Evolutionary conservation across 257 asterid genomes (phyloP).

Genomic region (Solanum phureja): DNA sequence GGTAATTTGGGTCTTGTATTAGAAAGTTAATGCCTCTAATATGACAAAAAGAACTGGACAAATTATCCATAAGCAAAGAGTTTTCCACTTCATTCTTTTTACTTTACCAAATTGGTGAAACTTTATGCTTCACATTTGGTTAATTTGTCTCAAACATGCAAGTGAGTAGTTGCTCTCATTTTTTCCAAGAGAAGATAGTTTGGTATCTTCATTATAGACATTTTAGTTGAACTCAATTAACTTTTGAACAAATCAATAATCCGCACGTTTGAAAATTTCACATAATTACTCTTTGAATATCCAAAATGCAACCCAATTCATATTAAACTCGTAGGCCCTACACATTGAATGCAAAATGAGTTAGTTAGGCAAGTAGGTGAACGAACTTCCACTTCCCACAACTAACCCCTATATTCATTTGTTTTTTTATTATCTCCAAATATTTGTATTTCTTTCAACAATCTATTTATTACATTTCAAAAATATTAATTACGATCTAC

Average conservation of each 20-base stretch:
- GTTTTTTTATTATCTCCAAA: not conserved
- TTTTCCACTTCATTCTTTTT: not conserved
- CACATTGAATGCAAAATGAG: not conserved
- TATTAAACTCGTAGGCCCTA: too few relatives aligned
- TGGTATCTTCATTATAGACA: not conserved
- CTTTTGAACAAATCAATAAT: not conserved
- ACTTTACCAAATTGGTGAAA: not conserved
- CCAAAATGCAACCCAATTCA: not conserved
- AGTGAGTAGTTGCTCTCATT: not conserved
- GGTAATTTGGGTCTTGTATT: not conserved
- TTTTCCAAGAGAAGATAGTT: not conserved
- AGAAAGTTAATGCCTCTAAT: not conserved
- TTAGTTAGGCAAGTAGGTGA: not conserved
- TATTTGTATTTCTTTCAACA: not conserved
- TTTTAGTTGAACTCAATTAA: not conserved
- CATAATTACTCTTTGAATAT: not conserved
- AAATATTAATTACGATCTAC: not conserved
- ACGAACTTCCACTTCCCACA: not conserved
- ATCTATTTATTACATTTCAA: not conserved
- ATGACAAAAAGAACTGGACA: not conserved
- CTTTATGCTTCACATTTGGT: not conserved
- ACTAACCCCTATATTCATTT: not conserved
- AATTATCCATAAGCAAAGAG: not conserved
- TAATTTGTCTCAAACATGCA: not conserved
- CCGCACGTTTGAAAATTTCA: not conserved